phyloP scores from a whole-genome alignment of 164 flowering plant species.

The Amborella trichopoda region DNA sequence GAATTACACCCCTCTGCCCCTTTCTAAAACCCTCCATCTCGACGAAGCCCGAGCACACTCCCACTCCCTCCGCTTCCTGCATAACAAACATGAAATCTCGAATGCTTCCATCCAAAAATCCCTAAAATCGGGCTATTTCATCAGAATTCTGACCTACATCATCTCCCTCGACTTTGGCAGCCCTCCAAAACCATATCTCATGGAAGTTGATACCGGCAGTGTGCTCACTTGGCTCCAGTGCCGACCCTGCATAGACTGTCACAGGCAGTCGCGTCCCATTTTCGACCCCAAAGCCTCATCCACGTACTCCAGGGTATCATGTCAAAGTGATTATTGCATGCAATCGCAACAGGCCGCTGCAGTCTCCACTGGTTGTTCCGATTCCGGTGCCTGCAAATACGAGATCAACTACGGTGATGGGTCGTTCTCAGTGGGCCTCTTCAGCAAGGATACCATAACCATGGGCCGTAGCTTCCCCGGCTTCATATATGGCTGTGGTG shows the following conservation, averaged over 20 bases:
- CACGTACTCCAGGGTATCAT: slow-evolving; percentile 18
- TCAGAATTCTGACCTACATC: slow-evolving; percentile 30
- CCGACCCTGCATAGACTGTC: slow-evolving; percentile 36
- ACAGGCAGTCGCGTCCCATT: slow-evolving; percentile 20
- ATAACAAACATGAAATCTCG: no score
- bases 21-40: slow-evolving; percentile 3
- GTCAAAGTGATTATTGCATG: slow-evolving; percentile 20
- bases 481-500: slow-evolving; percentile 42
- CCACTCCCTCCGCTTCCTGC: slow-evolving; percentile 4
- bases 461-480: slow-evolving; percentile 10
- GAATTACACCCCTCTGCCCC: not conserved
- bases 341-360: slow-evolving; percentile 23
- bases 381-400: slow-evolving; percentile 21
- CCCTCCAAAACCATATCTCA: slow-evolving; percentile 15
- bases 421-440: slow-evolving; percentile 29
- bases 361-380: slow-evolving; percentile 21
- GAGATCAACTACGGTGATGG: slow-evolving; percentile 33
- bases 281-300: slow-evolving; percentile 25
- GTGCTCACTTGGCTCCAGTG: slow-evolving; percentile 44
- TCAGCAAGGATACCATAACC: slow-evolving; percentile 24
- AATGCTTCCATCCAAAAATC: slow-evolving; percentile 16
- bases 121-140: slow-evolving; percentile 14
- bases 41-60: slow-evolving; percentile 12
- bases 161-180: slow-evolving; percentile 33
- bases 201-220: slow-evolving; percentile 47